These are phyloP conservation scores for Solanum lignicaule DNA, from an alignment of 257 asterid species.

Conservation along the genomic window DNA sequence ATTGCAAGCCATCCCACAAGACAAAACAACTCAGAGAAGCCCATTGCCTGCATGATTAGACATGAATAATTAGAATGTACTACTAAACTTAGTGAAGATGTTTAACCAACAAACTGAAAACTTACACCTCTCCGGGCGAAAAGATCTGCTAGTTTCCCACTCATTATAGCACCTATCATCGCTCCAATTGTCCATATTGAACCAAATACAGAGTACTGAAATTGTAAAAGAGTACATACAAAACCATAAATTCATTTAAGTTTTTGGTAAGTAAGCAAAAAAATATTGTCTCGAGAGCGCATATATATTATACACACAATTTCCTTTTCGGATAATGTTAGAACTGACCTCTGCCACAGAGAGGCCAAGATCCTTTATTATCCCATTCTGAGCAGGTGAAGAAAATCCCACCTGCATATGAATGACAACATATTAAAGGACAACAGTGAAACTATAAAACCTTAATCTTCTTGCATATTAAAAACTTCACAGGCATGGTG, in stretches of 20 bases:
- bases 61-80: not conserved
- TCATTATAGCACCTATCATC: constrained; percentile 68
- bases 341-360: constrained; percentile 53
- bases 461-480: not conserved
- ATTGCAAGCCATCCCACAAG: constrained; percentile 64
- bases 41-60: constrained; percentile 60
- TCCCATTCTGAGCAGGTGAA: constrained; percentile 75
- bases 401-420: constrained; percentile 66
- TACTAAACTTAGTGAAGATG: not conserved
- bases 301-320: not conserved
- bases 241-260: not conserved
- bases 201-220: constrained; percentile 80
- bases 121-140: constrained; percentile 77
- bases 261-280: not conserved
- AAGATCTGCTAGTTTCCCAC: constrained; percentile 82
- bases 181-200: constrained; percentile 87
- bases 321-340: not conserved
- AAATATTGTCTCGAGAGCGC: not conserved
- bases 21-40: constrained; percentile 54
- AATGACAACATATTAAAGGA: not conserved
- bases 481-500: not conserved
- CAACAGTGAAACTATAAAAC: not conserved
- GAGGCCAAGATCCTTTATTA: constrained; percentile 56
- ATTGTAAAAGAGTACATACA: not conserved
- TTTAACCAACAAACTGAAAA: not conserved